Conservation (phyloP, 2,329 filamentous ascomycete species). For the Scleromitrula shiraiana region DNA sequence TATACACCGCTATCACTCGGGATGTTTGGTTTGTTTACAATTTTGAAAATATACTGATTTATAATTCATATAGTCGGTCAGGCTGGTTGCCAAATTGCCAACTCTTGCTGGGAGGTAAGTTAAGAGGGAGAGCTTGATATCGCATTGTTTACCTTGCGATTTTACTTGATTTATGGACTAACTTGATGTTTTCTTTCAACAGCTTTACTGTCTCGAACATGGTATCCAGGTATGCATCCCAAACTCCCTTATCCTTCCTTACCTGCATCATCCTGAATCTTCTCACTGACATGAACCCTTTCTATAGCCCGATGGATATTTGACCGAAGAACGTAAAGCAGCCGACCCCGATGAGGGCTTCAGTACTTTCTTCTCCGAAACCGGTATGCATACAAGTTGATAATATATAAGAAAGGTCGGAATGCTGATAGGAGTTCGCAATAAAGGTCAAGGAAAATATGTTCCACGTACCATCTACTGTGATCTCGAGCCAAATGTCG, state of each 20-base stretch:
- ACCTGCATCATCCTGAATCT: background rate
- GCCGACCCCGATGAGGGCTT: slow-evolving; percentile 92
- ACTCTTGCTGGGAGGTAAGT: slow-evolving; percentile 99
- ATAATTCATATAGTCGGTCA: slow-evolving; percentile 70
- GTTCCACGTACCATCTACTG: slow-evolving; percentile 61
- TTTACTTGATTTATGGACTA: slow-evolving; percentile 15
- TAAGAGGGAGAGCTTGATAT: slow-evolving; percentile 5
- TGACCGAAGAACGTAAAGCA: slow-evolving; percentile 95
- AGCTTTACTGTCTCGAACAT: slow-evolving; percentile 99
- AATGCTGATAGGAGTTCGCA: slow-evolving; percentile 19
- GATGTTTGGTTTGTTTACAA: slow-evolving; percentile 14
- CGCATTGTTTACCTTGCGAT: slow-evolving; percentile 1
- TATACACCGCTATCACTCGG: slow-evolving; percentile 34
- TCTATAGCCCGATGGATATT: slow-evolving; percentile 91
- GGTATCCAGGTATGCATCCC: slow-evolving; percentile 78
- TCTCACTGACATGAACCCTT: slow-evolving; percentile 29
- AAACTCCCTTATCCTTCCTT: background rate
- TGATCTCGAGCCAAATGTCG: slow-evolving; percentile 58
- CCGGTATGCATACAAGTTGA: slow-evolving; percentile 54
- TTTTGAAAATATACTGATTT: slow-evolving; percentile 19
- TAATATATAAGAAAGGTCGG: slow-evolving; percentile 19
- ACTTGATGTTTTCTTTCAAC: slow-evolving; percentile 28
- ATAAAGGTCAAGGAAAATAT: slow-evolving; percentile 86
- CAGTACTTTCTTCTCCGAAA: slow-evolving; percentile 99
- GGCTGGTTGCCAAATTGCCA: slow-evolving; percentile 99